Conservation (phyloP, 768 basidiomycete genomes). For the Leccinum truebloodii region DNA sequence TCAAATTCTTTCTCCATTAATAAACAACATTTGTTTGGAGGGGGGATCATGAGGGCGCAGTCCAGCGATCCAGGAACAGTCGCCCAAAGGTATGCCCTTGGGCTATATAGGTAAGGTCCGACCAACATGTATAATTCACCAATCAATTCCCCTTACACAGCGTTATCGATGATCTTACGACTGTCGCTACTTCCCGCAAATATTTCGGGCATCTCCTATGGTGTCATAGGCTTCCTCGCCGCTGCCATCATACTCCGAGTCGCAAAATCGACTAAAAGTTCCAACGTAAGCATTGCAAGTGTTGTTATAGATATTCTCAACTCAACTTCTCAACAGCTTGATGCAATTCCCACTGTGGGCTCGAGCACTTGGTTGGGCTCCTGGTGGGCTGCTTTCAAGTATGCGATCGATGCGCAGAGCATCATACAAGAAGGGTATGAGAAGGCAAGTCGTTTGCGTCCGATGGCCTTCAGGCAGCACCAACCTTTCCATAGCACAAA, state of each 20-base stretch:
- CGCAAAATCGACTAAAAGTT: background rate
- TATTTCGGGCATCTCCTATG: background rate
- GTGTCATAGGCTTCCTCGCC: background rate
- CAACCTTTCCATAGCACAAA: background rate
- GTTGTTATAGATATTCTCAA: background rate
- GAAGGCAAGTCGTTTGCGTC: constrained; percentile 20
- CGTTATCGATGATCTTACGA: background rate
- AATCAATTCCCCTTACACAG: background rate
- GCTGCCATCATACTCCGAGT: background rate
- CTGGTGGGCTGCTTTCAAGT: background rate
- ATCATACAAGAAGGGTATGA: constrained; percentile 35
- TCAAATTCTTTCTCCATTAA: background rate
- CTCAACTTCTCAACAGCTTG: background rate
- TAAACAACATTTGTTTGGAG: background rate
- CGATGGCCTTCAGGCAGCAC: no score
- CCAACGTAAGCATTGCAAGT: background rate
- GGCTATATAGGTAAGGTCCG: background rate
- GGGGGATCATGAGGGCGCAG: background rate
- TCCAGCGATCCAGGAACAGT: background rate
- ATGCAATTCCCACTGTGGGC: background rate
- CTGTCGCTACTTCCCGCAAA: background rate
- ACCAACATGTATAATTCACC: background rate
- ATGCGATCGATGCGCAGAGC: background rate
- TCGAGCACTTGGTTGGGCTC: background rate
- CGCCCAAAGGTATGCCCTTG: background rate